These are phyloP conservation scores for Nidula microcarpa DNA, from an alignment of 768 basidiomycete species.

Conservation along the genomic window DNA sequence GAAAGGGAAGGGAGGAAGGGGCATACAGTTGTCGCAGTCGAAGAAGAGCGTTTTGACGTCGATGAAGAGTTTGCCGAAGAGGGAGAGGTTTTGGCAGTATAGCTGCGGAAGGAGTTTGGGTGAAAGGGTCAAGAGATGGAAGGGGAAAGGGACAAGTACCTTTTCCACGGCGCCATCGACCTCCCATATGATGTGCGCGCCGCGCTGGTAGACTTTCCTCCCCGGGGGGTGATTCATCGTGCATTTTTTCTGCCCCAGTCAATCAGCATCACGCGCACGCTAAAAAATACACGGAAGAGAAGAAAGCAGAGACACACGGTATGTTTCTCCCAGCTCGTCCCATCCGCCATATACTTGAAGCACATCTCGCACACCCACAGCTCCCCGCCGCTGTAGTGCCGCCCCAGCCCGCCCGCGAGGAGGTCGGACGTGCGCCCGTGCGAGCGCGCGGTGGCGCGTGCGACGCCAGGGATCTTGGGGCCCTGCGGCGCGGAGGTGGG, in stretches of 20 bases:
- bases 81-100: slow-evolving; percentile 92
- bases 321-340: slow-evolving; percentile 61
- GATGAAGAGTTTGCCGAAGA: slow-evolving; percentile 98
- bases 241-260: slow-evolving; percentile 56
- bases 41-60: slow-evolving; percentile 96
- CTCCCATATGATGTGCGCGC: slow-evolving; percentile 91
- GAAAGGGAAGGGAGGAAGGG: not conserved
- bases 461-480: slow-evolving; percentile 47
- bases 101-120: slow-evolving; percentile 45
- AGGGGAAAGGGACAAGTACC: slow-evolving; percentile 36
- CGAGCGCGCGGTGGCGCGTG: slow-evolving; percentile 49
- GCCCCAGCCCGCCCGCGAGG: slow-evolving; percentile 57
- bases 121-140: not conserved
- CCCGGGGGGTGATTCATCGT: slow-evolving; percentile 76
- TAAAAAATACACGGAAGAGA: not conserved
- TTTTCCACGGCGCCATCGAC: slow-evolving; percentile 87
- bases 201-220: slow-evolving; percentile 84
- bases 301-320: slow-evolving; percentile 38
- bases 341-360: slow-evolving; percentile 94
- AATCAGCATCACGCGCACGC: no score
- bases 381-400: slow-evolving; percentile 44
- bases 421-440: slow-evolving; percentile 76
- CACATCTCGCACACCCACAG: slow-evolving; percentile 90
- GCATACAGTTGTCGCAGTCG: slow-evolving; percentile 81
- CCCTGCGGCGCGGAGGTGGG: slow-evolving; percentile 11